These are phyloP conservation scores for Gossypium arboreum DNA, from an alignment of 345 rosid species.

Conservation along the genomic window DNA sequence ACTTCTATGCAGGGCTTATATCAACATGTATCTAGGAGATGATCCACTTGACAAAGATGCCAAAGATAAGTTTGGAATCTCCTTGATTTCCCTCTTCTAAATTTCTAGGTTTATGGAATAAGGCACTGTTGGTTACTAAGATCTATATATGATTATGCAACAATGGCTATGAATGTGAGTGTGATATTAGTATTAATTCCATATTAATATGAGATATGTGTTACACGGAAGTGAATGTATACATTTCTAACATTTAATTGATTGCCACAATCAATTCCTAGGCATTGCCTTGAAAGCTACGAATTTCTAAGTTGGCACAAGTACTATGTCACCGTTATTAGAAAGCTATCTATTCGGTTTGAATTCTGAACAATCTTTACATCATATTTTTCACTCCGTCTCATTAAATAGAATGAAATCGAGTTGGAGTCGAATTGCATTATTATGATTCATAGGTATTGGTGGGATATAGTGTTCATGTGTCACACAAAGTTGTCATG, in stretches of 20 bases:
- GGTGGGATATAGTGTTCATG: background rate
- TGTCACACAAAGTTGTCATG: too few species aligned
- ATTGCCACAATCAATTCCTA: slow-evolving; percentile 14
- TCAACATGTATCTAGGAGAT: slow-evolving; percentile 46
- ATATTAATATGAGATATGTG: too few species aligned
- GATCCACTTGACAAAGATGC: slow-evolving; percentile 45
- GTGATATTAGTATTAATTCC: too few species aligned
- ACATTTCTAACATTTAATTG: background rate
- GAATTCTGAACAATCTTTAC: slow-evolving; percentile 28
- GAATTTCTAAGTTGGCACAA: background rate
- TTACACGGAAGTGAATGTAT: too few species aligned
- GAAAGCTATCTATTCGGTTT: slow-evolving; percentile 30
- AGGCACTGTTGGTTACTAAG: slow-evolving; percentile 18
- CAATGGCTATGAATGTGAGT: too few species aligned
- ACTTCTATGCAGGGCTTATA: slow-evolving; percentile 49
- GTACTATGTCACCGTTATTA: background rate
- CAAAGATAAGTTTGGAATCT: slow-evolving; percentile 42
- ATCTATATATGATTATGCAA: background rate
- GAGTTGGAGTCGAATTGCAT: slow-evolving; percentile 5
- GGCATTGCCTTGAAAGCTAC: slow-evolving; percentile 19
- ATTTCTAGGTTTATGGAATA: slow-evolving; percentile 20
- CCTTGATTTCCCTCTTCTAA: slow-evolving; percentile 43
- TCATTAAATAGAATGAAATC: slow-evolving; percentile 21
- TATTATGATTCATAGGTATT: slow-evolving; percentile 17
- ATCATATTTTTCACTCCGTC: slow-evolving; percentile 22